Percentiles rank a stretch among this genome's conserved stretches.
Conservation (phyloP, 805 yeast genomes). For the Brettanomyces naardenensis region DNA sequence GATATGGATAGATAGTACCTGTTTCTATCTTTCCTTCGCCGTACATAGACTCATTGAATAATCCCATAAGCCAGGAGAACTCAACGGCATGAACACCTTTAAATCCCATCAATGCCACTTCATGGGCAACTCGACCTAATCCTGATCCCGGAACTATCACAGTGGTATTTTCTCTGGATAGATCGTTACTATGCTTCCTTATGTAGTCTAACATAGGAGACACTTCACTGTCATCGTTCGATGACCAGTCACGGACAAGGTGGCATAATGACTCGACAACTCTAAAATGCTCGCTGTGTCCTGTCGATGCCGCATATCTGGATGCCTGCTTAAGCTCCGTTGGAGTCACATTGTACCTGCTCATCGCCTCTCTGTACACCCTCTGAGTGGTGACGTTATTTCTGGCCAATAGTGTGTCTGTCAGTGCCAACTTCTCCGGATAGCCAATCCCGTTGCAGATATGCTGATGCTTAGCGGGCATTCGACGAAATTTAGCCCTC, state of each 20-base stretch:
- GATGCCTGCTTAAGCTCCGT: conserved; percentile 35
- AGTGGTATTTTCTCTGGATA: conserved; percentile 29
- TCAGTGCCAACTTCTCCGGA: conserved; percentile 37
- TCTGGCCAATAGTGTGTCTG: conserved; percentile 37
- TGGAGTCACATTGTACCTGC: conserved; percentile 28
- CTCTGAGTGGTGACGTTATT: conserved; percentile 42
- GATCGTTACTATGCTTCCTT: conserved; percentile 28
- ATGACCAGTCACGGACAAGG: conserved; percentile 71
- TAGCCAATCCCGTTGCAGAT: conserved; percentile 48
- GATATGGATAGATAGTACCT: conserved; percentile 36
- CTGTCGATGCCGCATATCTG: conserved; percentile 9
- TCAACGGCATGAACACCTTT: conserved; percentile 62
- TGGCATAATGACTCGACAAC: conserved; percentile 72
- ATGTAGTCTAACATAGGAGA: conserved; percentile 49
- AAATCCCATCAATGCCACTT: conserved; percentile 34
- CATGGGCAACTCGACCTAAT: conserved; percentile 68
- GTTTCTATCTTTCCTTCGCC: conserved; percentile 13
- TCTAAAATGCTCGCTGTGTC: conserved; percentile 27
- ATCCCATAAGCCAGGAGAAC: conserved; percentile 65
- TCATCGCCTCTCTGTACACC: conserved; percentile 33
- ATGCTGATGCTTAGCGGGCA: conserved; percentile 51
- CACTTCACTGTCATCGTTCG: conserved; percentile 37
- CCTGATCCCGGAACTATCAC: conserved; percentile 87
- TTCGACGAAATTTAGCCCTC: conserved; percentile 33
- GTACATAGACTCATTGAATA: conserved; percentile 56